Evolutionary conservation across 306 rosid species (phyloP), one percentile per base, ranked within the genome.

Genomic region (Senna siamea): DNA sequence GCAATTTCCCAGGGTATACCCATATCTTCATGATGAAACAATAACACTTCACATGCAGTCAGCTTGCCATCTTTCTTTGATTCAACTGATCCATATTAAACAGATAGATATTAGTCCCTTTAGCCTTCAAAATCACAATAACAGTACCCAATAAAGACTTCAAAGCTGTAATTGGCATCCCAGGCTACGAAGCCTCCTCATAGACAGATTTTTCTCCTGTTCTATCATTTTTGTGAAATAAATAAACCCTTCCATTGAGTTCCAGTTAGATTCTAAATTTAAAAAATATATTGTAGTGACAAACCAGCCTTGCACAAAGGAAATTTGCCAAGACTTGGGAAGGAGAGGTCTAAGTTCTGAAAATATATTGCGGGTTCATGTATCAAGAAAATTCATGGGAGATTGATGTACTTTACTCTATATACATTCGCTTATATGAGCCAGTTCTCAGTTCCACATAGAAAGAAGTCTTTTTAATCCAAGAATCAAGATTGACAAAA

Each of bases 1-100:
- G 99, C 97, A 20, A 94, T 80, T 84, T 94, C 99, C 99, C 99
- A 89, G 13, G 97, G 97, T 15, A 94, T 94, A n/a, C 99, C 99
- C 99, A 94, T 94, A 84, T 92, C 99, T 82, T 94, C 99, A 0
- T 88, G 79, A 63, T 94, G 99, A 87, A 88, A 94, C 69, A 94
- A 73, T 51, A 92, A 62, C 70, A 94, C 88, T 85, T 94, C 99
- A 51, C 97, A 94, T 51, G 99, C 83, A 51, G 92, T 89, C 68
- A 84, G 71, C 80, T 82, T 86, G 35, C 85, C 93, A 46, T 86
- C 91, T 65, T 76, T 91, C 54, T 72, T 85, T 53, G 99, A 92
- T 81, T 94, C 89, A 78, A 87, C 99, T 94, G 91, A 61, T 85
- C 73, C 69, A 73, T 37, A 76, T 37, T 40, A 60, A 66, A 74